Conservation (phyloP, 495 filamentous ascomycete genomes). For the Aspergillus heteromorphus region DNA sequence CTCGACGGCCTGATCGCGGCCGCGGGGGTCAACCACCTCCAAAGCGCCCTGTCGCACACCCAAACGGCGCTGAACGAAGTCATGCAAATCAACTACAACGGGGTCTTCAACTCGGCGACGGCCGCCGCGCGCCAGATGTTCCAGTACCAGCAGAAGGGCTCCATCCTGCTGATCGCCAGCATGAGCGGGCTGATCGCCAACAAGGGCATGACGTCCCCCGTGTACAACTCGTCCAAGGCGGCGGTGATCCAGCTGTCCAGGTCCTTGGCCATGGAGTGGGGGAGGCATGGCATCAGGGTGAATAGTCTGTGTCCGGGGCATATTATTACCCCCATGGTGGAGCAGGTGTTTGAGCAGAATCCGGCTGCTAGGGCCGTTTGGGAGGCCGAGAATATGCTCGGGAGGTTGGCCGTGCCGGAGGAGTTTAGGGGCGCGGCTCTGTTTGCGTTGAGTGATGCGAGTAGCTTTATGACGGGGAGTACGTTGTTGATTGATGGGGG, state of each 20-base stretch:
- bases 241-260: conserved; percentile 61
- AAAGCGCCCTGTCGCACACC: conserved; percentile 62
- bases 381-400: conserved; percentile 67
- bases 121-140: conserved; percentile 74
- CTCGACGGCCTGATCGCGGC: conserved; percentile 79
- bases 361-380: conserved; percentile 54
- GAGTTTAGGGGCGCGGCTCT: conserved; percentile 63
- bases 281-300: conserved; percentile 58
- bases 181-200: conserved; percentile 83
- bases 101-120: conserved; percentile 72
- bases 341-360: conserved; percentile 59
- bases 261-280: conserved; percentile 70
- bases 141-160: conserved; percentile 51
- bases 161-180: conserved; percentile 67
- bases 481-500: conserved; percentile 59
- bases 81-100: conserved; percentile 69
- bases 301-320: conserved; percentile 66
- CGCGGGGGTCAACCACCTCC: conserved; percentile 73
- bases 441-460: conserved; percentile 59
- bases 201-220: conserved; percentile 58
- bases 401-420: conserved; percentile 53
- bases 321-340: conserved; percentile 68
- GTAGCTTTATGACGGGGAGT: conserved; percentile 66
- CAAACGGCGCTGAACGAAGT: conserved; percentile 60
- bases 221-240: conserved; percentile 68